Base-by-base conservation (phyloP, 495 filamentous ascomycete species). In the Neohortaea acidophila region DNA sequence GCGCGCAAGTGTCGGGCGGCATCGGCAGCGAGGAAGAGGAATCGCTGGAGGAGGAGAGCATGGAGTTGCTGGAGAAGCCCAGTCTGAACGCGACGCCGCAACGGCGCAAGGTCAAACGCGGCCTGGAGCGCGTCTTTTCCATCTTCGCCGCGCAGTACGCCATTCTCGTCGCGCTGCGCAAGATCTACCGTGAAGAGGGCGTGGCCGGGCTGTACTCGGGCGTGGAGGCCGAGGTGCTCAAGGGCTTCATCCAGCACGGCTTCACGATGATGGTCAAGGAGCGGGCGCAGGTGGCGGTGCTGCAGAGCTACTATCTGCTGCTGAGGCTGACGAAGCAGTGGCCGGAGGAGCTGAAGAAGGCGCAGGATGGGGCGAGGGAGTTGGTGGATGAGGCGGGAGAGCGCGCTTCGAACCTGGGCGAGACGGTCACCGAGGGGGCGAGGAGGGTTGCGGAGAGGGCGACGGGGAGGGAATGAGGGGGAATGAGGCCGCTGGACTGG, bases 201-300 rank as follows among this genome's bases (percentile, higher is more conserved):
- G 43, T 78, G 6, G 48, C 52, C 2, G 79, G 72, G 0, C 56
- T 94, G 20, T 94, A 94, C 51, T 72, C 79, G 14, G 87, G 86
- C 10, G 58, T 93, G 0, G 60, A 60, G 4, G 81, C 72, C 7
- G 83, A 94, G 60, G 59, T 93, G 24, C 50, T 87, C 4, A 89
- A 83, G 52, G 81, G 79, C 0, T 92, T 94, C 54, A 76, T 94
- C 54, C 75, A 72, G 10, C 83, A 92, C 48, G 86, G 84, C 1
- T 71, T 83, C 19, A 84, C 84, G n/a, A 92, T 92, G 82, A 58
- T 91, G 33, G 70, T 81, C 20, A 94, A 94, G 58, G 80, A 91
- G 37, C 59, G 67, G 12, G 72, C 84, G n/a, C 84, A 93, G 45
- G 59, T 67, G n/a, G 47, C 73, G 13, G 72, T 94, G 41, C 65